These are phyloP conservation scores for Saccharomycopsis sp. DNA, from an alignment of 805 yeast species.

Conservation along the genomic window DNA sequence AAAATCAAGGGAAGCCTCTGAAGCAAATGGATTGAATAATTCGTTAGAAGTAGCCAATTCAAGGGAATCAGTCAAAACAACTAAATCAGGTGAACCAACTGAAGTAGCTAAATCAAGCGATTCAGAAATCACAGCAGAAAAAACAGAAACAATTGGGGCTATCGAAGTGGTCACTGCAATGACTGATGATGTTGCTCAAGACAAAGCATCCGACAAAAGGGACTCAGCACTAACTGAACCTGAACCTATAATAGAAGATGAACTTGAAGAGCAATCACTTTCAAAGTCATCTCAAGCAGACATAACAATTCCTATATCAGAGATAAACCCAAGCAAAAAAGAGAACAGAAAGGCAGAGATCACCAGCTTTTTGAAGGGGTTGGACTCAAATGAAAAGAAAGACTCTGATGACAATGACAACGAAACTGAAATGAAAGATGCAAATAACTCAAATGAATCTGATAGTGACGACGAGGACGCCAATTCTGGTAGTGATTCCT, in stretches of 20 bases:
- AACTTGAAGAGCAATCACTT: background rate
- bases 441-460: slow-evolving; percentile 20
- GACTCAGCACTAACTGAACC: no score
- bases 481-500: slow-evolving; percentile 18
- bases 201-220: no score
- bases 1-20: no score
- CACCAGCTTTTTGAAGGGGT: background rate
- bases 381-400: slow-evolving; percentile 4
- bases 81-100: no score
- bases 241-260: no score
- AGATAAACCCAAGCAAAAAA: background rate
- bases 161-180: no score
- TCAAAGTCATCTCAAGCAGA: background rate
- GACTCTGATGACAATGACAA: slow-evolving; percentile 21
- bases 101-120: background rate
- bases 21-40: no score
- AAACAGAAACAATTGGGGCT: no score
- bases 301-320: background rate
- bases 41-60: background rate
- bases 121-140: background rate
- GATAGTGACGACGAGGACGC: slow-evolving; percentile 25
- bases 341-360: background rate
- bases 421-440: slow-evolving; percentile 30
- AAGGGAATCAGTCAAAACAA: background rate
- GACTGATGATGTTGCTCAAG: no score